These are phyloP conservation scores for Ganoderma sp. DNA, from an alignment of 1,284 basidiomycete genomes.

Conservation along the genomic window DNA sequence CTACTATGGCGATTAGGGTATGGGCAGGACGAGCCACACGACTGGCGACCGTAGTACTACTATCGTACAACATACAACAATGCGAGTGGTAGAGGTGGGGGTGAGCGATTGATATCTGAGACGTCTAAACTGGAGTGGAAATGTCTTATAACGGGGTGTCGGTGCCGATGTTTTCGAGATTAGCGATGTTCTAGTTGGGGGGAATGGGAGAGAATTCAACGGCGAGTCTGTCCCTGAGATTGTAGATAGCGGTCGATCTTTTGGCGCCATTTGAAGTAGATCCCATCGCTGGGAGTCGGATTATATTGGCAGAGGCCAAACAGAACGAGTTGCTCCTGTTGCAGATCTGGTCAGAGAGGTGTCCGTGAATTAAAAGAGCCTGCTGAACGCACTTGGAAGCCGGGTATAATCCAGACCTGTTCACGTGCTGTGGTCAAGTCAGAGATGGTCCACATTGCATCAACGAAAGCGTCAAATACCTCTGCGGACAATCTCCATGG, in stretches of 20 bases:
- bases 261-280: conserved; percentile 70
- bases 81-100: conserved; percentile 12
- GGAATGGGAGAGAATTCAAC: conserved; percentile 2
- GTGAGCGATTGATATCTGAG: conserved; percentile 8
- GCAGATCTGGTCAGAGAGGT: background rate
- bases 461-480: conserved; percentile 46
- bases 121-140: conserved; percentile 19
- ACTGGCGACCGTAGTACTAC: conserved; percentile 14
- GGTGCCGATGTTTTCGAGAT: background rate
- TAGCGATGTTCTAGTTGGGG: conserved; percentile 1
- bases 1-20: conserved; percentile 10
- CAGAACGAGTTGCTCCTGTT: conserved; percentile 73
- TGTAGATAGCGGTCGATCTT: conserved; percentile 40
- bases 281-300: conserved; percentile 65
- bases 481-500: conserved; percentile 64
- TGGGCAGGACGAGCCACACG: background rate
- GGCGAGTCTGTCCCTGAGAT: conserved; percentile 24
- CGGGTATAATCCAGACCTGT: conserved; percentile 79
- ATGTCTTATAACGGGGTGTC: background rate
- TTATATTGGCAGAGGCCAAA: conserved; percentile 77
- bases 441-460: conserved; percentile 11
- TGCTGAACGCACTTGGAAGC: conserved; percentile 52
- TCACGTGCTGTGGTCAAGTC: conserved; percentile 59
- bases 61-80: conserved; percentile 29
- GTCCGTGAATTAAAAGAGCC: background rate